Evolutionary conservation across 2,329 filamentous ascomycete genomes (phyloP), one percentile per base, ranked within the genome.

Genomic region (Chaetomium sp.): DNA sequence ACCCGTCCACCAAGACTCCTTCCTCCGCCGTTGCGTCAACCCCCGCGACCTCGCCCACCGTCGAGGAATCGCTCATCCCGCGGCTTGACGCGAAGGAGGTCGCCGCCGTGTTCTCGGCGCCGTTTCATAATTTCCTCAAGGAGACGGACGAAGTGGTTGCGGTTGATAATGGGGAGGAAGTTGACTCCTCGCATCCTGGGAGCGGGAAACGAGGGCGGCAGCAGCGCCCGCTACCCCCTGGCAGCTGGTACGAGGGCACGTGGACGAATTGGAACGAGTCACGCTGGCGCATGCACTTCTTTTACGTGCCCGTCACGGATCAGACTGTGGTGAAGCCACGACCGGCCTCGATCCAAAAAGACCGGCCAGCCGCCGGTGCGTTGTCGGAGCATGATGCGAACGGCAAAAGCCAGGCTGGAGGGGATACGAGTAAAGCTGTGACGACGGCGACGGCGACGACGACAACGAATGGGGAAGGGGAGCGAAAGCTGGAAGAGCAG

Each of bases 91-190:
- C 91, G 1, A 86, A 88, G 62, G 92, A 97, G 72, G 92, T 97
- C 1, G 91, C 91, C 1, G 91, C 91, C 45, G 90, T 97, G 37
- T 97, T 97, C 73, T 92, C 89, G 5, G 91, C 88, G 5, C 88
- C 89, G 0, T 90, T 97, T 64, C 83, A 86, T 69, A 88, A 91
- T 68, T 96, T 97, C 69, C 74, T 97, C 52, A 76, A 74, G 4
- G 64, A 65, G 53, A 45, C 67, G 61, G 49, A 70, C 61, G 58
- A 70, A 37, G n/a, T 36, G 34, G 42, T 40, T 27, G 19, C 19
- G 19, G 19, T 27, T 27, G 19, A 27, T 27, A 27, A 27, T 27
- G 19, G 19, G 19, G 19, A 27, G 19, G 19, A 27, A 27, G 19
- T 27, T 27, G 19, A 27, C 38, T n/a, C 38, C 0, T 27, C 58